Percentiles rank a stretch among this genome's conserved stretches.
These are phyloP conservation scores for Alternaria alternata DNA, from an alignment of 2,329 filamentous ascomycete genomes.

Conservation along the genomic window DNA sequence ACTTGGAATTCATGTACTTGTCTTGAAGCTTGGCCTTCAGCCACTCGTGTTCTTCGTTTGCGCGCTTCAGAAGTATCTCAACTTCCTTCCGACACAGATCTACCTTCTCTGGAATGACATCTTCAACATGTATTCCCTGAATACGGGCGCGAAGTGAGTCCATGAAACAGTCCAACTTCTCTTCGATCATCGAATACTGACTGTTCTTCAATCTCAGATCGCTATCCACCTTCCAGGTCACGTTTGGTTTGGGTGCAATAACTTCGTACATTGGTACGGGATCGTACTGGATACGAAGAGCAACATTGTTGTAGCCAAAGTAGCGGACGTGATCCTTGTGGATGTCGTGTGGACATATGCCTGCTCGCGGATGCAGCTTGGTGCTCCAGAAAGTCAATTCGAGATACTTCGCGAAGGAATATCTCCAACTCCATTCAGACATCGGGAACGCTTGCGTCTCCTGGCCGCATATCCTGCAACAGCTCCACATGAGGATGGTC, in stretches of 20 bases:
- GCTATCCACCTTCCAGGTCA: slow-evolving; percentile 98
- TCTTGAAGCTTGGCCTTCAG: slow-evolving; percentile 82
- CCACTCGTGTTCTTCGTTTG: slow-evolving; percentile 80
- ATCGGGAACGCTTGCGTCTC: slow-evolving; percentile 90
- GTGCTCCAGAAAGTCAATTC: slow-evolving; percentile 96
- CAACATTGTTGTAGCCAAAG: slow-evolving; percentile 86
- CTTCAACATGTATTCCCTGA: slow-evolving; percentile 89
- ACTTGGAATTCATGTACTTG: slow-evolving; percentile 91
- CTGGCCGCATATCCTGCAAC: slow-evolving; percentile 88
- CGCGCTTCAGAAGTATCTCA: slow-evolving; percentile 77
- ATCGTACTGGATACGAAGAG: slow-evolving; percentile 90
- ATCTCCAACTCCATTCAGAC: slow-evolving; percentile 96
- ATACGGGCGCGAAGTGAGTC: slow-evolving; percentile 82
- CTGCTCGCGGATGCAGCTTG: slow-evolving; percentile 76
- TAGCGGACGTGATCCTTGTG: slow-evolving; percentile 92
- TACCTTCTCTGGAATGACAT: slow-evolving; percentile 84
- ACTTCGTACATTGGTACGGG: slow-evolving; percentile 92
- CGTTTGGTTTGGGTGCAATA: slow-evolving; percentile 84
- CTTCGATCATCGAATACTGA: slow-evolving; percentile 80
- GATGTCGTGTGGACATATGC: slow-evolving; percentile 87
- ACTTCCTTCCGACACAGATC: slow-evolving; percentile 84
- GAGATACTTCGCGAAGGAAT: slow-evolving; percentile 98
- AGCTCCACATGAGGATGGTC: slow-evolving; percentile 96
- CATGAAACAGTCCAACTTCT: slow-evolving; percentile 87
- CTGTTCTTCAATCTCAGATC: slow-evolving; percentile 94